Percentiles rank a stretch among this genome's conserved stretches.
phyloP scores from a whole-genome alignment of 176 grass and related monocot genomes.

The Triticum turgidum region DNA sequence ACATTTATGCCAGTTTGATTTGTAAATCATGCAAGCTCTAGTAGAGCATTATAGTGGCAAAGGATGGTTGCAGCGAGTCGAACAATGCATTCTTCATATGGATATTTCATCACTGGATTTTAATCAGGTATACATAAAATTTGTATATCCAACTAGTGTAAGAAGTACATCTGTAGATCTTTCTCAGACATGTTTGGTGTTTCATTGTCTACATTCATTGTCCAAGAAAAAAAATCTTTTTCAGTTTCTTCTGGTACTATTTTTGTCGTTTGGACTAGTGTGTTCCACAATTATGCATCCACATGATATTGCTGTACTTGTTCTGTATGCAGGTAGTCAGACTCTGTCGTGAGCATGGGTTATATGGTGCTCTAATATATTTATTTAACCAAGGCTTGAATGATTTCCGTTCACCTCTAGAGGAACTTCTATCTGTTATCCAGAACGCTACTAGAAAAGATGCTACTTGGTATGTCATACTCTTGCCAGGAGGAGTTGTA shows the following conservation, averaged over 20 bases:
- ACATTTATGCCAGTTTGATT: constrained; percentile 34
- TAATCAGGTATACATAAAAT: constrained; percentile 69
- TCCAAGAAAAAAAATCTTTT: too few relatives aligned
- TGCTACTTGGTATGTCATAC: constrained; percentile 55
- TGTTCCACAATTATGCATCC: neutral
- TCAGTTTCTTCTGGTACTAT: too few relatives aligned
- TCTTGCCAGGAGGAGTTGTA: neutral
- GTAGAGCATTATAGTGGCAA: constrained; percentile 87
- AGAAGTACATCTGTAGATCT: constrained; percentile 22
- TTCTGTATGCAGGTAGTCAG: constrained; percentile 66
- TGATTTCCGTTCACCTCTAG: constrained; percentile 86
- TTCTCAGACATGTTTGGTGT: neutral
- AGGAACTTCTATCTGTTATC: constrained; percentile 86
- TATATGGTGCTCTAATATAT: constrained; percentile 98
- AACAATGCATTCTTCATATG: constrained; percentile 99
- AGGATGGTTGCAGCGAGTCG: constrained; percentile 98
- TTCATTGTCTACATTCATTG: neutral
- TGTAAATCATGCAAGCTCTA: constrained; percentile 95
- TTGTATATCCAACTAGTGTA: constrained; percentile 16
- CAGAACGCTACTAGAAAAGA: constrained; percentile 67
- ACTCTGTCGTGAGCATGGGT: constrained; percentile 86
- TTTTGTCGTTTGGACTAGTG: neutral
- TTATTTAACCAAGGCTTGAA: constrained; percentile 93
- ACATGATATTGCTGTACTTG: constrained; percentile 19
- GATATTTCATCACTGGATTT: constrained; percentile 98